A percentile compares a stretch with the other conserved stretches of the same genome.
phyloP scores from a whole-genome alignment of 768 basidiomycete genomes.

The Kwoniella sp. region DNA sequence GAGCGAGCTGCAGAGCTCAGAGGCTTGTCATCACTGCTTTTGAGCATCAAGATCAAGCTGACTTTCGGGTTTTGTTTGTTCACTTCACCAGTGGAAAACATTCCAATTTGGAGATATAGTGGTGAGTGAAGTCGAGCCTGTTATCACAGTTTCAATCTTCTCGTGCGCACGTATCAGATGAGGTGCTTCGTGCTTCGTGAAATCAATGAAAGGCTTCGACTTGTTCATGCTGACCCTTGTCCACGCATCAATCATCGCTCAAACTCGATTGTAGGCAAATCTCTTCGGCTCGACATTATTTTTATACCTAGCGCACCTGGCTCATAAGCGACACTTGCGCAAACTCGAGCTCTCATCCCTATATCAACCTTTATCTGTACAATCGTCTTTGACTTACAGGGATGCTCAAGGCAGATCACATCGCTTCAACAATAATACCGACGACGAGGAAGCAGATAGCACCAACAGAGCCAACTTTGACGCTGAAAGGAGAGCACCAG shows the following conservation, averaged over 20 bases:
- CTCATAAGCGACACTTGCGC: slow-evolving; percentile 28
- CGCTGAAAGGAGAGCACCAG: too few relatives aligned
- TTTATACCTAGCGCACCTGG: slow-evolving; percentile 48
- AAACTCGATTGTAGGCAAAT: too few relatives aligned
- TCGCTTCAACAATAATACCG: slow-evolving; percentile 15
- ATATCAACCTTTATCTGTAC: slow-evolving; percentile 41
- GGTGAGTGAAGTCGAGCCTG: slow-evolving; percentile 20
- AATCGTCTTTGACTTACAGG: slow-evolving; percentile 28
- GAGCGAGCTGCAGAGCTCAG: too few relatives aligned
- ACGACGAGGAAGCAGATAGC: background rate
- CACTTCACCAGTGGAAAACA: slow-evolving; percentile 45
- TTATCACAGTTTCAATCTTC: background rate
- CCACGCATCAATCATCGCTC: too few relatives aligned
- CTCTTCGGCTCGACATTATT: slow-evolving; percentile 46
- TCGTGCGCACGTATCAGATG: too few relatives aligned
- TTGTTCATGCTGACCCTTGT: too few relatives aligned
- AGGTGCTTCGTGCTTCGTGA: too few relatives aligned
- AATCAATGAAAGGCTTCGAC: too few relatives aligned
- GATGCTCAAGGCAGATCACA: slow-evolving; percentile 46
- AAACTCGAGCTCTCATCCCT: slow-evolving; percentile 40
- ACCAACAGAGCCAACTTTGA: too few relatives aligned
- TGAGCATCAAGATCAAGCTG: too few relatives aligned
- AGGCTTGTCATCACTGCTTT: too few relatives aligned
- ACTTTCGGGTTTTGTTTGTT: background rate
- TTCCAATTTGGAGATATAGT: slow-evolving; percentile 53